Conservation (phyloP, 1,284 basidiomycete species). For the Sporisorium sorghi region DNA sequence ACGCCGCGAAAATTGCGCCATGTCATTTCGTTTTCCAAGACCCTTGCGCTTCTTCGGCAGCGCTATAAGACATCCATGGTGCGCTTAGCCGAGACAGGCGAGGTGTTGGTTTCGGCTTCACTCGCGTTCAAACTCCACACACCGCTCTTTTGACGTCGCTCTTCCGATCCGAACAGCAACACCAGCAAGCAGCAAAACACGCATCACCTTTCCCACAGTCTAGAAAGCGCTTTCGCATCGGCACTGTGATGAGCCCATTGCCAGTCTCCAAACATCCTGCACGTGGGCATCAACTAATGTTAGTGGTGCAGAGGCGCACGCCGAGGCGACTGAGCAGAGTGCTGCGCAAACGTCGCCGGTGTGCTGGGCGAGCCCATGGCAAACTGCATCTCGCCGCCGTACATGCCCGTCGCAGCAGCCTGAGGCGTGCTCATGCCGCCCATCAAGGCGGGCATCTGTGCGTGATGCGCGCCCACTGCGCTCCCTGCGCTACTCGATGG, state of each 20-base stretch:
- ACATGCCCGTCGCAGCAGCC: conserved; percentile 1
- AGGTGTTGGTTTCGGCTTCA: not conserved
- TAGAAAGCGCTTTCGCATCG: no score
- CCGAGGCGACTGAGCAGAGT: conserved; percentile 21
- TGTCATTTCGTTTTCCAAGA: conserved; percentile 12
- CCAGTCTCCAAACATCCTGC: no score
- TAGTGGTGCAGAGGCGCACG: conserved; percentile 14
- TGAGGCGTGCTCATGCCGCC: conserved; percentile 7
- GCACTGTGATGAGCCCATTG: no score
- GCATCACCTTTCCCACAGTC: no score
- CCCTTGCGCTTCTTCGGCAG: conserved; percentile 2
- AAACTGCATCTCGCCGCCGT: conserved; percentile 30
- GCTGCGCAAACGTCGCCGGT: not conserved
- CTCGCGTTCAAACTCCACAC: not conserved
- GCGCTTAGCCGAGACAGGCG: conserved; percentile 3
- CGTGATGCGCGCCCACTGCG: conserved; percentile 6
- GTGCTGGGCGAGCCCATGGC: conserved; percentile 30
- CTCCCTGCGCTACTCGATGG: conserved; percentile 11
- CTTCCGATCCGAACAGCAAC: not conserved
- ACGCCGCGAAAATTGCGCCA: conserved; percentile 21
- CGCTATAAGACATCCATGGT: not conserved
- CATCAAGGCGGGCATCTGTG: conserved; percentile 12
- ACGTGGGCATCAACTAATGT: no score
- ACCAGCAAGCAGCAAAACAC: no score
- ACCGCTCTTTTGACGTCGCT: not conserved